Evolutionary conservation across 2,329 filamentous ascomycete species (phyloP), one percentile per base, ranked within the genome.

Genomic region (Cladorrhinum sp.): DNA sequence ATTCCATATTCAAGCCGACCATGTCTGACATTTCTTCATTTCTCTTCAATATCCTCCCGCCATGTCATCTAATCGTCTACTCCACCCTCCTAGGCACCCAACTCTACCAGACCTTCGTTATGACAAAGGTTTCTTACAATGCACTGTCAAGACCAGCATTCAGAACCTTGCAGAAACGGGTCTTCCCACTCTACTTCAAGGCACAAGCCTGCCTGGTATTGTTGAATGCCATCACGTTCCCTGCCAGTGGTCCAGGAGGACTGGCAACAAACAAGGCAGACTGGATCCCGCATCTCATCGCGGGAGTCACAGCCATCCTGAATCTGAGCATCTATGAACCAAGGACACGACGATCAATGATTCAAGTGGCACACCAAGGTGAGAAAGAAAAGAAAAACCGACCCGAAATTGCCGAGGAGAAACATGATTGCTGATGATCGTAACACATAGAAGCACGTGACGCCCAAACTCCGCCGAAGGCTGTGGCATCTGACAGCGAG

Each of bases 171-270:
- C 76, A 78, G 52, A 76, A 76, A 41, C 70, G 67, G 3, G 63
- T 79, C 50, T 79, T 78, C 48, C 77, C 76, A 0, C 57, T 77
- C 16, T 78, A 78, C 63, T 79, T 79, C 60, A 68, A 68, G 16
- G 64, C 62, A 3, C 76, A 78, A 59, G 64, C 74, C 0, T 8
- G 72, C 1, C 64, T 78, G 1, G 60, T 78, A 1, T 18, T 77
- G 2, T 54, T 76, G 24, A 69, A 73, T 0, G 72, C 71, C 1
- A 57, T 64, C 13, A 76, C 77, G 0, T 65, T 75, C 2, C 75
- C 76, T 0, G 69, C 73, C 0, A 61, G 64, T 2, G 73, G 75
- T 1, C 68, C 69, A 0, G 10, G 70, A 1, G 72, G 73, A 0
- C 58, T 77, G 2, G 22, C 73, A 0, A 59, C 65, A 6, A 63